Evolutionary conservation across 768 basidiomycete species (phyloP).

Genomic region (Lentinula sp.): DNA sequence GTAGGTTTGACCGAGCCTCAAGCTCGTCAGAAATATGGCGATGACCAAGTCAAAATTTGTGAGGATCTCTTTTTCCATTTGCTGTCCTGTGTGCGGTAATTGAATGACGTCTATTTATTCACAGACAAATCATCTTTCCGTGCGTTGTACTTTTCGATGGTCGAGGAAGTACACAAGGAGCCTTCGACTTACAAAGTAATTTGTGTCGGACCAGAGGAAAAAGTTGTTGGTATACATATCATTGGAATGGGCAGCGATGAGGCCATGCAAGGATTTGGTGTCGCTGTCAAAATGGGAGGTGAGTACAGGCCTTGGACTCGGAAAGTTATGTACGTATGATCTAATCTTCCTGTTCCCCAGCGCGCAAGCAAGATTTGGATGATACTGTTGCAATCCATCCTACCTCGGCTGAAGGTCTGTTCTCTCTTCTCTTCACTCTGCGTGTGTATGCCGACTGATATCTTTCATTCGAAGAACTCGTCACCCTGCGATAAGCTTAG

Average conservation of each 20-base stretch:
- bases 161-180: conserved; percentile 87
- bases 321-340: not conserved
- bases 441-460: conserved; percentile 12
- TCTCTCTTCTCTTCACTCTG: not conserved
- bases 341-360: conserved; percentile 24
- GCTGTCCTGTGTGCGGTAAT: not conserved
- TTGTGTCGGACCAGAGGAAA: conserved; percentile 82
- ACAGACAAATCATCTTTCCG: conserved; percentile 77
- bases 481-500: conserved; percentile 40
- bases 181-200: conserved; percentile 93
- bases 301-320: conserved; percentile 10
- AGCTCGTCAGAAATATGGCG: conserved; percentile 84
- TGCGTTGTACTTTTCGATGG: conserved; percentile 88
- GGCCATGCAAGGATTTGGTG: conserved; percentile 90
- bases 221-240: conserved; percentile 93
- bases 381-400: conserved; percentile 92
- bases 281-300: conserved; percentile 96
- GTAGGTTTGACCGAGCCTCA: conserved; percentile 93
- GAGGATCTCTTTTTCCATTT: conserved; percentile 22
- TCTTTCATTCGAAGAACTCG: conserved; percentile 37
- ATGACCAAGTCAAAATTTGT: conserved; percentile 88
- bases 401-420: conserved; percentile 74
- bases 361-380: conserved; percentile 77
- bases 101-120: not conserved
- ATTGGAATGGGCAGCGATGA: conserved; percentile 92